Base-by-base conservation (phyloP, 768 basidiomycete species). In the Phaeotremella skinneri region DNA sequence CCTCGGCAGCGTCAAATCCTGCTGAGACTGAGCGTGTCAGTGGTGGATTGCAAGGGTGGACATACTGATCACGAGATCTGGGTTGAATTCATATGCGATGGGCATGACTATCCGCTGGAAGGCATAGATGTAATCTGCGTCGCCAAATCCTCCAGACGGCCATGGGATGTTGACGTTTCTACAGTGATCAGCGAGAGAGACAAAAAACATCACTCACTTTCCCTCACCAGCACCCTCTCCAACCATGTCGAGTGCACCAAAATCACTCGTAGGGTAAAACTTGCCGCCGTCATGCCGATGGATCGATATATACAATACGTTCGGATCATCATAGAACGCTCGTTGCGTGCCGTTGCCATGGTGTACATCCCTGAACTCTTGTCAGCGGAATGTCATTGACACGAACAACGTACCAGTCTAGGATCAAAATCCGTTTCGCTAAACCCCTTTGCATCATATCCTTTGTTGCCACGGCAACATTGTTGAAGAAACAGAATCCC, bases 401-500 rank as follows among this genome's bases (percentile, higher is more conserved):
- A n/a, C 57, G 32, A 31, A 11, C 27, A 41, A 79, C 87, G 64
- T 71, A 96, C 94, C 96, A 99, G 73, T 99, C 96, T 29, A 99
- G 79, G 65, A 99, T 97, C 62, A 99, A 72, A 14, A 97, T 86
- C 72, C 83, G 89, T 76, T 87, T 89, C 59, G 90, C 78, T 4
- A 82, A 72, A 1, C 88, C 87, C 55, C 81, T 67, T 62, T 87
- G 79, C 73, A 90, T 87, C 20, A 89, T 85, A 25, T 91, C 88
- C 69, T 85, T 84, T 20, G 90, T 84, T 0, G 93, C 93, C 16
- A 99, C 89, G 0, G 96, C 88, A 31, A 94, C 92, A 72, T 99
- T 99, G 77, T 99, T 99, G 80, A 92, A 96, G 80, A 99, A 96
- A 78, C 96, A 98, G 76, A 99, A 99, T 1, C 96, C 96, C 93